phyloP scores from a whole-genome alignment of 2,329 filamentous ascomycete genomes.

The Neopestalotiopsis clavispora region DNA sequence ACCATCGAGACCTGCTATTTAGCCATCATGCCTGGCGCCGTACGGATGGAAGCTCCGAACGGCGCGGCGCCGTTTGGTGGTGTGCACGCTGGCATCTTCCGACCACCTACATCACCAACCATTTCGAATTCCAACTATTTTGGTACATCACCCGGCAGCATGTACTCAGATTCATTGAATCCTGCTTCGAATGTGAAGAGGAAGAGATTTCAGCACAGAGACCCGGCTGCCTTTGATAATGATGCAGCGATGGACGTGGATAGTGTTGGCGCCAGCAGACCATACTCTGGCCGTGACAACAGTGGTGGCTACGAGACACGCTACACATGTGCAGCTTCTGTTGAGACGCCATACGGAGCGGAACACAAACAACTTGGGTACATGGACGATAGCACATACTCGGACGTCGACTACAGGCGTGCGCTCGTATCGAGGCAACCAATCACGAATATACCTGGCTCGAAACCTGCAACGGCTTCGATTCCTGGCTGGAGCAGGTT shows the following conservation, averaged over 20 bases:
- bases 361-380: conserved; percentile 34
- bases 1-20: not conserved
- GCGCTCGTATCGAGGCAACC: conserved; percentile 53
- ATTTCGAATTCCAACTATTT: conserved; percentile 44
- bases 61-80: conserved; percentile 31
- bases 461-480: conserved; percentile 31
- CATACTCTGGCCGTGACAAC: conserved; percentile 22
- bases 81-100: conserved; percentile 51
- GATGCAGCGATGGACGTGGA: conserved; percentile 38
- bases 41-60: conserved; percentile 37
- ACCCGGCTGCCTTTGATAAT: conserved; percentile 39
- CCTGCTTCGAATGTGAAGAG: conserved; percentile 47
- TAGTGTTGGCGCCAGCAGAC: conserved; percentile 30
- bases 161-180: conserved; percentile 42
- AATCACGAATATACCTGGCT: conserved; percentile 37
- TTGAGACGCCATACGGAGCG: conserved; percentile 50
- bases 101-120: conserved; percentile 49
- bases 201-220: conserved; percentile 35
- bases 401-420: conserved; percentile 60
- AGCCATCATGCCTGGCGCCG: conserved; percentile 39
- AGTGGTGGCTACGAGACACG: conserved; percentile 31
- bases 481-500: conserved; percentile 57
- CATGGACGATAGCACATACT: conserved; percentile 61
- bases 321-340: conserved; percentile 60
- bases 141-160: conserved; percentile 42